These are phyloP conservation scores for Toxoplasma gondii DNA, from an alignment of 169 alveolate species.

Conservation along the genomic window DNA sequence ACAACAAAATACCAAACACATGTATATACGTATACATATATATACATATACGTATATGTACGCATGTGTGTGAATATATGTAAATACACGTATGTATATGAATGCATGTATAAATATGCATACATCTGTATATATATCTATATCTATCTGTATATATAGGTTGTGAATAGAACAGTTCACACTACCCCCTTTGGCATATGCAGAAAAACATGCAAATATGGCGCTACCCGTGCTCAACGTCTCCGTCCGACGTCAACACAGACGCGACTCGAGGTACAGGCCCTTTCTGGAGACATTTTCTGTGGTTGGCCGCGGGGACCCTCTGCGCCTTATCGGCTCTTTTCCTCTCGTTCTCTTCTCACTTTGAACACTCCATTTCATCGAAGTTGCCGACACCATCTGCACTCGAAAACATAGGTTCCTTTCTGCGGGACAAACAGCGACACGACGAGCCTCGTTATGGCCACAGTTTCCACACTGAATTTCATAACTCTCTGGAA, in stretches of 20 bases:
- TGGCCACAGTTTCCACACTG: no score
- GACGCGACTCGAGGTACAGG: no score
- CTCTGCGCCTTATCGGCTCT: no score
- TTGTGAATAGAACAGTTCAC: no score
- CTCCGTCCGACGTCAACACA: no score
- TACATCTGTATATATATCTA: no score
- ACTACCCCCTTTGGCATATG: no score
- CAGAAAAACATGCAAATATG: no score
- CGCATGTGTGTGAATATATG: neutral
- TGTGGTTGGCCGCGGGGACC: no score
- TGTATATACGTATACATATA: neutral
- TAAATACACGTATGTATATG: neutral
- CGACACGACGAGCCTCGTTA: neutral
- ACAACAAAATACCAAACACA: neutral
- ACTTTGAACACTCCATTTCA: slow-evolving; percentile 91
- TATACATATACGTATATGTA: neutral
- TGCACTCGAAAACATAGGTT: slow-evolving; percentile 82
- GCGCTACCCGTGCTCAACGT: no score
- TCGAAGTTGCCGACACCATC: slow-evolving; percentile 91
- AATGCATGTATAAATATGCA: neutral
- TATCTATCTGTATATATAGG: neutral
- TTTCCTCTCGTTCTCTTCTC: neutral
- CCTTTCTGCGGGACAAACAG: slow-evolving; percentile 72
- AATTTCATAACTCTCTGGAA: no score
- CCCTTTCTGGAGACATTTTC: no score